Conservation (phyloP, 2,329 filamentous ascomycete species). For the Diaporthe batatas region DNA sequence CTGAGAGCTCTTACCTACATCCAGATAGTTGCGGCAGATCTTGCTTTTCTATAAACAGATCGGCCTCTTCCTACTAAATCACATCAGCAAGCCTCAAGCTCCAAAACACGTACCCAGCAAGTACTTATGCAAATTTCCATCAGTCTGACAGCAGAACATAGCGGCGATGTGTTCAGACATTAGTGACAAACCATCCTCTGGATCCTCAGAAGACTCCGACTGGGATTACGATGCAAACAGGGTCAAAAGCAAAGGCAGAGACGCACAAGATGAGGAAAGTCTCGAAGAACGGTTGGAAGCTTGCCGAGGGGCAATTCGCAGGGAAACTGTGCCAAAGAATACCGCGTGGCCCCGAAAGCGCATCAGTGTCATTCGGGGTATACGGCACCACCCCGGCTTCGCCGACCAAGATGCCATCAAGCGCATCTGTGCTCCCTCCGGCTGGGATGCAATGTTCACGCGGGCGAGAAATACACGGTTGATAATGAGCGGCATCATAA, state of each 20-base stretch:
- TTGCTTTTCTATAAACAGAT: no score
- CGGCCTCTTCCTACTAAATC: no score
- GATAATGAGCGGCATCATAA: conserved; percentile 5
- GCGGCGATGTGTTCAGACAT: neutral
- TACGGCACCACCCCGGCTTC: conserved; percentile 12
- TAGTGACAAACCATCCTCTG: neutral
- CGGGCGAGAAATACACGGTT: conserved; percentile 2
- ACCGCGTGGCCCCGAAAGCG: neutral
- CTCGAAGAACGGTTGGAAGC: neutral
- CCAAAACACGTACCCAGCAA: no score
- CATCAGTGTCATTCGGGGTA: neutral
- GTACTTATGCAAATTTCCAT: neutral
- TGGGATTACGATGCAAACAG: no score
- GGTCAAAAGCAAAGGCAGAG: no score
- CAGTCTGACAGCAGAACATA: neutral
- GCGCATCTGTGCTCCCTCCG: neutral
- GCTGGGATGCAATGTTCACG: neutral
- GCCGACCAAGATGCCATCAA: neutral
- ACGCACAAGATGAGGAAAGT: neutral
- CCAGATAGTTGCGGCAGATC: no score
- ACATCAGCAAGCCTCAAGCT: no score
- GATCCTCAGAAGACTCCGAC: neutral
- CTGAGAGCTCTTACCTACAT: no score
- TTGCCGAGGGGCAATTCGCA: neutral
- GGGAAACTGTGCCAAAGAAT: neutral